Percentiles rank a stretch among this genome's conserved stretches.
Conservation (phyloP, 495 filamentous ascomycete genomes). For the Saxophila tyrrhenica region DNA sequence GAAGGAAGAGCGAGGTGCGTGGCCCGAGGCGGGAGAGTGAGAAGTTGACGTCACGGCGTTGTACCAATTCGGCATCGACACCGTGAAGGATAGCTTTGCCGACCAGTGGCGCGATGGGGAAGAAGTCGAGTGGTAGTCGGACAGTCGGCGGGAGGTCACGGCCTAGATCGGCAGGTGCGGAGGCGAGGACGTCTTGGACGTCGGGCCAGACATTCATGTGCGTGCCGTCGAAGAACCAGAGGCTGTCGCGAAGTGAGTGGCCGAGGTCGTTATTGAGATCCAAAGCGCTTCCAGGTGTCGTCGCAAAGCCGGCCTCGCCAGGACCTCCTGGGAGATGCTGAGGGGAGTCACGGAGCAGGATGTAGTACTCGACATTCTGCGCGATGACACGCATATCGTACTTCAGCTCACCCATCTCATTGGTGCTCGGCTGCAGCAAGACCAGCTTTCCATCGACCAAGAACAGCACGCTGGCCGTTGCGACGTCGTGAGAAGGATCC, state of each 20-base stretch:
- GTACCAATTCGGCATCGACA: constrained; percentile 81
- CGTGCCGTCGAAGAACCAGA: constrained; percentile 88
- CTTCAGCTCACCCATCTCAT: constrained; percentile 67
- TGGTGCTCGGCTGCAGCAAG: constrained; percentile 72
- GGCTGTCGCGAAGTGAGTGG: constrained; percentile 59
- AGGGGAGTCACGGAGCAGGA: constrained; percentile 72
- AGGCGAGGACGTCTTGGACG: constrained; percentile 71
- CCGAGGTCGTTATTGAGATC: constrained; percentile 1
- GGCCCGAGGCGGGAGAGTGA: constrained; percentile 54
- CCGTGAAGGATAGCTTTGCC: constrained; percentile 81
- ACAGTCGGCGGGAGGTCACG: constrained; percentile 54
- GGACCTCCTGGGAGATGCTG: constrained; percentile 25
- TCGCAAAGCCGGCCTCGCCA: background rate
- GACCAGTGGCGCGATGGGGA: constrained; percentile 76
- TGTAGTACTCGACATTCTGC: constrained; percentile 90
- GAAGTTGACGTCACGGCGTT: constrained; percentile 80
- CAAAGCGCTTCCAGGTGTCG: background rate
- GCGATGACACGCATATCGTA: constrained; percentile 98
- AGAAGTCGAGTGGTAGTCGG: constrained; percentile 69
- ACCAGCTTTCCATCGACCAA: constrained; percentile 94
- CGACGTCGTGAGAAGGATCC: constrained; percentile 91
- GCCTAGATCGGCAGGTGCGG: constrained; percentile 46
- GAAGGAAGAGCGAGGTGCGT: constrained; percentile 61
- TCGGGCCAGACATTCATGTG: constrained; percentile 78
- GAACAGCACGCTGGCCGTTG: constrained; percentile 86